These are phyloP conservation scores for Fomitopsis serialis DNA, from an alignment of 768 basidiomycete species.

Conservation along the genomic window DNA sequence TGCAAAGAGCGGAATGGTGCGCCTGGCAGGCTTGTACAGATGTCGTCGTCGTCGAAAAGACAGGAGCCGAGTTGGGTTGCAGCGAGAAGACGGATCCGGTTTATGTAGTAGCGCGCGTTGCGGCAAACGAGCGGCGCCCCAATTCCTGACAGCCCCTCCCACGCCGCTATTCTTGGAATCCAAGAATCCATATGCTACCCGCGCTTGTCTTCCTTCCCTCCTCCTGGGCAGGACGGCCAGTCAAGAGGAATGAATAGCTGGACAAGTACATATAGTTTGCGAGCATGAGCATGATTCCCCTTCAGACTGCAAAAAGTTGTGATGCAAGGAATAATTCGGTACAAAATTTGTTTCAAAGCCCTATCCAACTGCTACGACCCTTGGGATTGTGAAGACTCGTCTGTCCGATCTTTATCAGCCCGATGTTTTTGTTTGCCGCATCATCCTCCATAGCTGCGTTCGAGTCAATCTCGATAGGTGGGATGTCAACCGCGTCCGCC, in stretches of 20 bases:
- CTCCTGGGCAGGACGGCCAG: too few species aligned
- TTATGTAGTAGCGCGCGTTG: conserved; percentile 1
- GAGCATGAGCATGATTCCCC: too few species aligned
- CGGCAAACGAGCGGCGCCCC: conserved; percentile 1
- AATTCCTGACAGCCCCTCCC: neutral
- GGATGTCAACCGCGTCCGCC: conserved; percentile 57
- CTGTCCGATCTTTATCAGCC: conserved; percentile 87
- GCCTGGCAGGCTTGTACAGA: neutral
- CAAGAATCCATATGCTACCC: too few species aligned
- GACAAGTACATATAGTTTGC: too few species aligned
- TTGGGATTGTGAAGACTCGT: conserved; percentile 88
- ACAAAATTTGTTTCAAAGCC: conserved; percentile 39
- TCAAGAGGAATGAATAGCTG: too few species aligned
- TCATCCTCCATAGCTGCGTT: conserved; percentile 8
- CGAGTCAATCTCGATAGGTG: conserved; percentile 13
- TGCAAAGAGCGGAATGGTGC: neutral
- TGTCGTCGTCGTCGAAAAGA: neutral
- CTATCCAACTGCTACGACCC: conserved; percentile 92
- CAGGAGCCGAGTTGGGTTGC: neutral
- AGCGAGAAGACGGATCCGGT: neutral
- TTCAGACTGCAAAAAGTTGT: too few species aligned
- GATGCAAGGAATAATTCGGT: too few species aligned
- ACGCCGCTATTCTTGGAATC: neutral
- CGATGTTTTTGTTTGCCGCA: conserved; percentile 24
- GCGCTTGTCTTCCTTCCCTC: too few species aligned